These are phyloP conservation scores for Plantago coronopus DNA, from an alignment of 305 asterid genomes.

Conservation along the genomic window DNA sequence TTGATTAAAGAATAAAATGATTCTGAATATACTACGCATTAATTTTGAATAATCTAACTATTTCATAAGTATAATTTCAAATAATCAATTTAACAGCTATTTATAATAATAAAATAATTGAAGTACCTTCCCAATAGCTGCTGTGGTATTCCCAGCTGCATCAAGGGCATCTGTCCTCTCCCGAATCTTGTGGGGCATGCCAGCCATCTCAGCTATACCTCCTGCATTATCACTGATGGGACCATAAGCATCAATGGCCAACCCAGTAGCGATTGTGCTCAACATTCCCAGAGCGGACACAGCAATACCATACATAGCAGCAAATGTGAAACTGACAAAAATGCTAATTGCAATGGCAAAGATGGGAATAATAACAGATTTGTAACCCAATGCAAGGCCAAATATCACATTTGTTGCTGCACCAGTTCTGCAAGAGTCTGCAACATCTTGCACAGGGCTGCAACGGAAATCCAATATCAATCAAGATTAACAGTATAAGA, in stretches of 20 bases:
- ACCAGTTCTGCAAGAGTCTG: conserved; percentile 95
- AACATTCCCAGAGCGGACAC: conserved; percentile 90
- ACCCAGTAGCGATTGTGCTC: conserved; percentile 88
- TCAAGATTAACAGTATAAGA: no score
- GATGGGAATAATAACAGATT: conserved; percentile 86
- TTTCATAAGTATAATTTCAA: no score
- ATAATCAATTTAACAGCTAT: no score
- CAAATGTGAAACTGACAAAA: conserved; percentile 76
- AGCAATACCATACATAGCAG: conserved; percentile 94
- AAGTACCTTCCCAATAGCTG: conserved; percentile 96
- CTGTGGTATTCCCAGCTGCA: conserved; percentile 95
- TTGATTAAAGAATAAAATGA: no score
- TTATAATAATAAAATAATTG: no score
- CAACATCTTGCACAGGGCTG: conserved; percentile 96
- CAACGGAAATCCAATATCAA: conserved; percentile 19
- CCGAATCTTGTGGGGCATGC: conserved; percentile 86
- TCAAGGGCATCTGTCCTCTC: conserved; percentile 95
- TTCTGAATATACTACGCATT: not conserved
- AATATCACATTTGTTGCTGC: conserved; percentile 90
- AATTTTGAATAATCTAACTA: no score
- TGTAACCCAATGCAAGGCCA: conserved; percentile 92
- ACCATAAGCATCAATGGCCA: conserved; percentile 93
- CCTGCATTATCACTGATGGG: conserved; percentile 97
- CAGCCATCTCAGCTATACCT: conserved; percentile 98
- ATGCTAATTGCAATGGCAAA: conserved; percentile 82